Conservation (phyloP, 495 filamentous ascomycete genomes). For the Neurospora sp. region DNA sequence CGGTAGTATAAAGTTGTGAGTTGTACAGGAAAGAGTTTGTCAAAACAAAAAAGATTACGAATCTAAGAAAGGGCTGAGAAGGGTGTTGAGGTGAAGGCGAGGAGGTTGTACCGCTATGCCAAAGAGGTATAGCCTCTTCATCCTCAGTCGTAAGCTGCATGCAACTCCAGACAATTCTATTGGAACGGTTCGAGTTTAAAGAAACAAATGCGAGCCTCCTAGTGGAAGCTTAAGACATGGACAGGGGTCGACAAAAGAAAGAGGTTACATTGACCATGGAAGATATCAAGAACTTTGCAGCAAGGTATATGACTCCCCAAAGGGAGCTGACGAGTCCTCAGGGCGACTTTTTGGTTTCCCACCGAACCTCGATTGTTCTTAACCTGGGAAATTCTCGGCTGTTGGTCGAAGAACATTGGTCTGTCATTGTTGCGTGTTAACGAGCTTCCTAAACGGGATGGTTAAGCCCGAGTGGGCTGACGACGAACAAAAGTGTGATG, state of each 20-base stretch:
- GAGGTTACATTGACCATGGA: neutral
- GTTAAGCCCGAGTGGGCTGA: neutral
- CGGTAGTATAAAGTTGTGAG: neutral
- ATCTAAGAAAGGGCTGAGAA: neutral
- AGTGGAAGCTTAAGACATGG: neutral
- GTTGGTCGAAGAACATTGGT: neutral
- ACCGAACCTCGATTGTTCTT: neutral
- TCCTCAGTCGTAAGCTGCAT: neutral
- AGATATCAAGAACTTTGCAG: neutral
- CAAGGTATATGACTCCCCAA: neutral
- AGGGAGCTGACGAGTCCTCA: neutral
- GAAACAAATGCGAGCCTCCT: neutral
- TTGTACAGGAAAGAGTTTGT: neutral
- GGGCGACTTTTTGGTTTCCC: neutral
- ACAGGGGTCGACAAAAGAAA: neutral
- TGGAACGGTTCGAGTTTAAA: neutral
- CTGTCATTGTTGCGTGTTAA: neutral
- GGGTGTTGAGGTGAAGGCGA: neutral
- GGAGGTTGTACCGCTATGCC: neutral
- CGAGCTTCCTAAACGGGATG: neutral
- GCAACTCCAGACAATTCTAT: neutral
- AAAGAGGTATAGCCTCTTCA: neutral
- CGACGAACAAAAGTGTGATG: neutral
- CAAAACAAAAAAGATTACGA: neutral
- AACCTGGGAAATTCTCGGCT: neutral